Conservation (phyloP, 176 grass and related monocot species). For the Oropetium thomaeum region DNA sequence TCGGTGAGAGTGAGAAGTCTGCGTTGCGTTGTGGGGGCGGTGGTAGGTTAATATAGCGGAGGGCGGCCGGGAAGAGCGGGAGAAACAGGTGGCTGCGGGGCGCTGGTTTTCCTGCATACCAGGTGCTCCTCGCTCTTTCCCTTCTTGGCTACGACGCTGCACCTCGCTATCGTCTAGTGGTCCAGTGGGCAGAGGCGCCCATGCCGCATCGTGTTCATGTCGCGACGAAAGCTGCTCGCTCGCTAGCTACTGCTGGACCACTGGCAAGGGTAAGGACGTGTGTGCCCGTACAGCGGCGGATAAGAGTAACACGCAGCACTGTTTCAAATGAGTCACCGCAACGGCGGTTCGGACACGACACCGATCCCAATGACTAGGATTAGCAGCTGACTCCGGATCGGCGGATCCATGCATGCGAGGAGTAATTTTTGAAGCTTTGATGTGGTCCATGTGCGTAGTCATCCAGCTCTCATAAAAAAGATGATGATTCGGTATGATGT, state of each 20-base stretch:
- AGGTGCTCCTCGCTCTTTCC: not conserved
- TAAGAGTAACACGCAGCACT: not conserved
- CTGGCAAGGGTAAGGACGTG: not conserved
- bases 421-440: not conserved
- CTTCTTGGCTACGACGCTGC: not conserved
- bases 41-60: not conserved
- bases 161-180: not conserved
- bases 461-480: too few species aligned
- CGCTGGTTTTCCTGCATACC: slow-evolving; percentile 27
- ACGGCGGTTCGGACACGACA: not conserved
- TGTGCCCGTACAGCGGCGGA: not conserved
- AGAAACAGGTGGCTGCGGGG: slow-evolving; percentile 24
- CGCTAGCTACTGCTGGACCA: not conserved
- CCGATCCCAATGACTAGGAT: not conserved
- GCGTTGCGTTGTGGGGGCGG: not conserved
- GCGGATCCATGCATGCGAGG: not conserved
- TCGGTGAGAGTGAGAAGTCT: not conserved
- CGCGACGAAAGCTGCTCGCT: not conserved
- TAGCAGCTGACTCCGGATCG: not conserved
- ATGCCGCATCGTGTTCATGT: not conserved
- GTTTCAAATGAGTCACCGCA: not conserved
- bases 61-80: too few species aligned
- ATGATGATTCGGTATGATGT: too few species aligned
- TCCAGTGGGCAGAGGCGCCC: not conserved
- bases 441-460: not conserved